Base-by-base conservation (phyloP, 2,329 filamentous ascomycete species). In the Ilyonectria sp. region DNA sequence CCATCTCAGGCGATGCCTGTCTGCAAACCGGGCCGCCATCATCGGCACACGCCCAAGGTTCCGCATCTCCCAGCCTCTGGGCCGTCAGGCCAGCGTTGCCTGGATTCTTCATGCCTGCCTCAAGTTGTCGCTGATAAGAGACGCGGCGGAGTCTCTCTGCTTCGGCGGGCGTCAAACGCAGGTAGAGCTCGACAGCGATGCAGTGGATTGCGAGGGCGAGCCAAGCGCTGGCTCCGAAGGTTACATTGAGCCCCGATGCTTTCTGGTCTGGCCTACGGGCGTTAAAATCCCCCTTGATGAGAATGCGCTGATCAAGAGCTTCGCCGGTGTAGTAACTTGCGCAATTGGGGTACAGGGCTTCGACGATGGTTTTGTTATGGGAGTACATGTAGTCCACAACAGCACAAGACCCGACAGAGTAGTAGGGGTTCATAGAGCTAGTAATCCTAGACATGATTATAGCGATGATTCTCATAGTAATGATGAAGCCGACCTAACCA, bases 101-200 rank as follows among this genome's bases (percentile, higher is more conserved):
- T 0, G 88, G 84, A n/a, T 82, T 80, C 49, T 75, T 81, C 77
- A 86, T 83, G 0, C 88, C 88, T 6, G 85, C 83, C 68, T 87
- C 86, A 7, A 89, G 68, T 71, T 91, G 88, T 49, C 84, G 80
- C 73, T 88, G 83, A 70, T 88, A 89, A 6, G 85, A 87, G 1
- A 90, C 81, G n/a, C 83, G 80, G 11, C 88, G 82, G 53, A 91
- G 76, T 6, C 89, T 80, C 50, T 89, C 81, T 1, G 80, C 79
- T 71, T 91, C 89, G 13, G 76, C 81, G 0, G 88, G 86, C 0
- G 89, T 91, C 21, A 89, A 75, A 3, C 75, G 79, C 23, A 90
- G 77, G 79, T 90, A 71, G 1, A 86, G 43, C 74, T 89, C 86
- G 1, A 85, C 79, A 0, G 82, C 83, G 21, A 87, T 56, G 10